Conservation (phyloP, 2,329 filamentous ascomycete species). For the Ophidiomyces ophidiicola region DNA sequence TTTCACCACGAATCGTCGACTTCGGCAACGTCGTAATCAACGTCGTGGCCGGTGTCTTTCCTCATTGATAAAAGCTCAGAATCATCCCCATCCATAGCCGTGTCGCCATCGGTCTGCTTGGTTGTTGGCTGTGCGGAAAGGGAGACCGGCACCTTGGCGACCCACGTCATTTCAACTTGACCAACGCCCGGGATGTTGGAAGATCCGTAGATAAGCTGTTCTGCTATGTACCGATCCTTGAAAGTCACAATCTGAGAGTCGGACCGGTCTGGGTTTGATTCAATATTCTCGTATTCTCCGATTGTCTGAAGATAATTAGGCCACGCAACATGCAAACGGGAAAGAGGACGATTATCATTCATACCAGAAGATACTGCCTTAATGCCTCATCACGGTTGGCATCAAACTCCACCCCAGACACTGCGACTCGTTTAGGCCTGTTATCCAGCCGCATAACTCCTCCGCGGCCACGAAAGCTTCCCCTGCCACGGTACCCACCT, state of each 20-base stretch:
- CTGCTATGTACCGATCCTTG: constrained; percentile 41
- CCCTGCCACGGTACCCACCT: constrained; percentile 34
- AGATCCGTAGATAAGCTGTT: constrained; percentile 41
- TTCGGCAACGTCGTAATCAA: constrained; percentile 42
- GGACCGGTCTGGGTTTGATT: constrained; percentile 29
- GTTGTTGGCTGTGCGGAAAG: constrained; percentile 11
- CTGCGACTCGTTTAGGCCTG: constrained; percentile 42
- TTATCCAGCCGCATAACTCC: constrained; percentile 48
- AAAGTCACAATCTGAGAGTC: constrained; percentile 35
- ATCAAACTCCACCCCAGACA: constrained; percentile 38
- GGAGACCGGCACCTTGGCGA: constrained; percentile 29
- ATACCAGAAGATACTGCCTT: constrained; percentile 43
- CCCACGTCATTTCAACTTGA: constrained; percentile 45
- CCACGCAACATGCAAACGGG: background rate
- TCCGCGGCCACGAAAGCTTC: constrained; percentile 32
- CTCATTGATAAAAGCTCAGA: constrained; percentile 4
- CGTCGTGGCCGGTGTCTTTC: constrained; percentile 24
- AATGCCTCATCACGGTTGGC: constrained; percentile 44
- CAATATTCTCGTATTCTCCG: constrained; percentile 37
- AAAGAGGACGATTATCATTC: constrained; percentile 14
- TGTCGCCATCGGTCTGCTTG: constrained; percentile 22
- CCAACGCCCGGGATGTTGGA: constrained; percentile 41
- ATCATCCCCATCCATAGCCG: constrained; percentile 19
- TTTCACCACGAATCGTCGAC: constrained; percentile 36
- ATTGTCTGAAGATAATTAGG: constrained; percentile 25